Evolutionary conservation across 2,329 filamentous ascomycete species (phyloP), one percentile per base, ranked within the genome.

Genomic region (Graphilbum ipis-grandicollis): DNA sequence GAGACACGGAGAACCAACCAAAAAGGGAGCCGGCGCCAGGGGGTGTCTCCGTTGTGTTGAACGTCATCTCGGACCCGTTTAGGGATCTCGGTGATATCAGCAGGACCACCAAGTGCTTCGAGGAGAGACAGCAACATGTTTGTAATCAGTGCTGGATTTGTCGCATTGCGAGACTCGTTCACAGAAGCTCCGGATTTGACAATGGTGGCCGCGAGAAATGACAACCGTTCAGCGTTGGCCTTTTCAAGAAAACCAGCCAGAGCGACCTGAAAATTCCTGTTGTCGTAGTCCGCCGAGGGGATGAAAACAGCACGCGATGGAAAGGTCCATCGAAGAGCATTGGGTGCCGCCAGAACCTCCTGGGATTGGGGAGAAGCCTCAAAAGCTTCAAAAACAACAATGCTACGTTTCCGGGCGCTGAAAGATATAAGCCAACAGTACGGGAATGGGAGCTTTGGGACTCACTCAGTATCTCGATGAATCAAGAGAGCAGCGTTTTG

Each of bases 31-130:
- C 78, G 57, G 15, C 76, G 59, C 75, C 76, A 82, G 0, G 75
- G 75, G 0, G 57, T 48, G 1, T 60, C 50, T 0, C 62, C 48
- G 1, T 53, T 47, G 48, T 69, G 63, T 12, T 59, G 60, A 0
- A 78, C 64, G n/a, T 78, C 73, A 35, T 81, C 77, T 0, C 70
- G 60, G 0, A 79, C 62, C 2, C 65, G 58, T 47, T 82, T 82
- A 0, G 56, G 55, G 1, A 78, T 47, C 0, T 56, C 19, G 0
- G 52, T 43, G 0, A 62, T 52, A 1, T 51, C 37, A 0, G 56
- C 40, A 0, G 54, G 44, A 0, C 47, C 38, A 0, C 75, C 75
- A 7, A 66, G 56, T 0, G 60, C 65, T 45, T 72, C 65, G 0
- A 82, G 51, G 0, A 80, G 48, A 0, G 70, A 62, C 53, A 78